A percentile compares a stretch with the other conserved stretches of the same genome.
Evolutionary conservation across 768 basidiomycete species (phyloP).

Genomic region (Hygrophorus russula): DNA sequence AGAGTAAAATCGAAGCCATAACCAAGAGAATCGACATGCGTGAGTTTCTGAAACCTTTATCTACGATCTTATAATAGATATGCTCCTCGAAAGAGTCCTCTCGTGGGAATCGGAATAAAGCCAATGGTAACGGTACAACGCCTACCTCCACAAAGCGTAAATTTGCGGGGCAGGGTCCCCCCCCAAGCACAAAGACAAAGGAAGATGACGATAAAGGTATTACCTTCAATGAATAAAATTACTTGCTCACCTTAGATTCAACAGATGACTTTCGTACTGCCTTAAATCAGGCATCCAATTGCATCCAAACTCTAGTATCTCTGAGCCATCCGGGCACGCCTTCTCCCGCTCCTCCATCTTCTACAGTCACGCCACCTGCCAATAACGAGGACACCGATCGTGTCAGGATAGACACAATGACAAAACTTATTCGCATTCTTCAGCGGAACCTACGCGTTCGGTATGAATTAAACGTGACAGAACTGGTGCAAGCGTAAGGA

Average conservation of each 20-base stretch:
- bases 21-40: conserved; percentile 45
- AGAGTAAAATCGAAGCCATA: conserved; percentile 59
- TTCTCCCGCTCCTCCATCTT: conserved; percentile 27
- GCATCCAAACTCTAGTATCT: conserved; percentile 44
- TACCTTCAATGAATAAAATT: conserved; percentile 2
- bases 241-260: conserved; percentile 8
- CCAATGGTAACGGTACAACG: conserved; percentile 5
- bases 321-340: conserved; percentile 28
- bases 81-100: conserved; percentile 18
- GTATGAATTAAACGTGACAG: conserved; percentile 59
- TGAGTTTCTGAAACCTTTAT: conserved; percentile 18
- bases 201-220: conserved; percentile 30
- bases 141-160: conserved; percentile 12
- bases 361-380: conserved; percentile 15
- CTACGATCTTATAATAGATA: not conserved
- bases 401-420: conserved; percentile 53
- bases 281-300: conserved; percentile 49
- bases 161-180: conserved; percentile 10
- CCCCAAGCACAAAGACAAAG: conserved; percentile 8
- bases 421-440: conserved; percentile 50
- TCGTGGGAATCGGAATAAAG: conserved; percentile 15
- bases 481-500: conserved; percentile 67
- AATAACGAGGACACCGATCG: conserved; percentile 35
- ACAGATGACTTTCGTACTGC: conserved; percentile 66
- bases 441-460: conserved; percentile 65